Evolutionary conservation across 139 green algal species (phyloP).

Genomic region (Chlorella ohadii): DNA sequence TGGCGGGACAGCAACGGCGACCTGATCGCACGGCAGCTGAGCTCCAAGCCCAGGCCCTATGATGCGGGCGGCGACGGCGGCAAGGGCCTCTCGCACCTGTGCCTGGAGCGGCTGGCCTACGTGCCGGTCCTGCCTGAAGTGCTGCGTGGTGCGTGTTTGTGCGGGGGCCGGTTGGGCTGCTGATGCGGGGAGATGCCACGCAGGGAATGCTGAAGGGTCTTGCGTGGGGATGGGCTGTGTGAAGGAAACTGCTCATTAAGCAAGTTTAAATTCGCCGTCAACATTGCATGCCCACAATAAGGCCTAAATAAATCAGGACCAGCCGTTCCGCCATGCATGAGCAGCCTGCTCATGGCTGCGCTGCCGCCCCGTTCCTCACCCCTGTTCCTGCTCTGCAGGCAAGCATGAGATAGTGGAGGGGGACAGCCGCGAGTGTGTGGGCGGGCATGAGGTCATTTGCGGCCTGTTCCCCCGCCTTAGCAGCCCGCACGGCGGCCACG

Average conservation of each 20-base stretch:
- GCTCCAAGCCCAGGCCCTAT: conserved; percentile 1
- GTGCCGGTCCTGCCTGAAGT: conserved; percentile 6
- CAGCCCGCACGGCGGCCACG: conserved; percentile 1
- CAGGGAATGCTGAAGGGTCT: no score
- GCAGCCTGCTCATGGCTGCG: not conserved
- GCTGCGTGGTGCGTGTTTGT: not conserved
- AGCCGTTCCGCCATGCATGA: no score
- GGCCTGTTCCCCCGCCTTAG: conserved; percentile 37
- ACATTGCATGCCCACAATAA: no score
- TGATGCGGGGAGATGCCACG: no score
- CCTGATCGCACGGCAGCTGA: not conserved
- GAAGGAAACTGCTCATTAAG: no score
- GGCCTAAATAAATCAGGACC: no score
- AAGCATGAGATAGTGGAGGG: conserved; percentile 31
- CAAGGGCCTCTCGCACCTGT: conserved; percentile 4
- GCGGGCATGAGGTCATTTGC: conserved; percentile 20
- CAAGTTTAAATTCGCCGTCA: no score
- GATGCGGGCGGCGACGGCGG: conserved; percentile 13
- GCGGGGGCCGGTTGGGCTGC: no score
- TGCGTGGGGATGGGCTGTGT: no score
- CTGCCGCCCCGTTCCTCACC: not conserved
- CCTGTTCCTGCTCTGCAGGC: not conserved
- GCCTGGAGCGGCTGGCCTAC: not conserved
- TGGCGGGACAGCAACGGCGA: no score
- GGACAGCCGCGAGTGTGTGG: conserved; percentile 16